Base-by-base conservation (phyloP, 2,329 filamentous ascomycete species). In the Pyricularia sp. region DNA sequence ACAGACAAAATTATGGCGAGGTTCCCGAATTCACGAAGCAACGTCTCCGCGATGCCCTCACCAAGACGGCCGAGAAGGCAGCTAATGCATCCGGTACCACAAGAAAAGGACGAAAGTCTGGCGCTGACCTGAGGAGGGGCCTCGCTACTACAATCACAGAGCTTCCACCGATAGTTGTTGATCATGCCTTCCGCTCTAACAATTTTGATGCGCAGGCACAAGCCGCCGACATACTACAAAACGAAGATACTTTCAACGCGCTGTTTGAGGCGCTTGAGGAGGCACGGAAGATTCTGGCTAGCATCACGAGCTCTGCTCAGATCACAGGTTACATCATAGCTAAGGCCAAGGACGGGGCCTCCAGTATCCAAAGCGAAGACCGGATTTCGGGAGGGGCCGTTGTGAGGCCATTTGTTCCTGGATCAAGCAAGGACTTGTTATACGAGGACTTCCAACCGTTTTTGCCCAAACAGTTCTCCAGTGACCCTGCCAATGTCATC, bases 361-460 rank as follows among this genome's bases (percentile, higher is more conserved):
- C 42, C 68, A 10, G 55, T 33, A 31, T 69, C 63, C 58, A 26
- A 14, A 26, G 11, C 23, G 26, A 20, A 26, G 25, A 28, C 14
- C 23, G 26, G 10, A 3, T 30, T 64, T 36, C 14, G 7, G 68
- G 66, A 36, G 33, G 36, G 23, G 61, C 33, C 23, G 20, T 36
- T 26, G 58, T 68, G 14, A 68, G 31, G 10, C 67, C 67, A 25
- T 68, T 68, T 61, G 33, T 20, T 14, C 28, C 71, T 72, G 20
- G 69, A 58, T 9, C 68, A 68, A 10, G 36, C 68, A 68, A 63
- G 28, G 69, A 76, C 64, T 76, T 95, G 6, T 81, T 97, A 1
- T 99, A 97, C 75, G 92, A 97, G 68, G 95, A 99, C 74, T 98
- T 97, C 74, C 94, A 98, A 73, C 95, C 95, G 0, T 98, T 98